phyloP scores from a whole-genome alignment of 148 eudicot genomes.

The Dysphania ambrosioides region DNA sequence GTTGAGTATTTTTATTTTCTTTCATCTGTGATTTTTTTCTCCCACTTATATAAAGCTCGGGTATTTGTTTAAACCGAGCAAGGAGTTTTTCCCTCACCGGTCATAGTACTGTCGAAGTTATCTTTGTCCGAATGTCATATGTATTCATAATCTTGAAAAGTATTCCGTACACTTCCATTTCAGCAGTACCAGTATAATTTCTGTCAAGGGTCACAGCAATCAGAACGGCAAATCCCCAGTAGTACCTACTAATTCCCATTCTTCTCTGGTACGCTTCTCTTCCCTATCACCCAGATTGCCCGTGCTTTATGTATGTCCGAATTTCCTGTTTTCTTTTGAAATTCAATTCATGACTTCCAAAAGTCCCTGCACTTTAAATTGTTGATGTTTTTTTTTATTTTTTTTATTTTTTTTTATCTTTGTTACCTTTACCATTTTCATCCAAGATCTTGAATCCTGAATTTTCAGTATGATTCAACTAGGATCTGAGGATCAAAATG shows the following conservation, averaged over 20 bases:
- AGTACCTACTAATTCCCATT: neutral
- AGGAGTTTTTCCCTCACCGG: too few relatives aligned
- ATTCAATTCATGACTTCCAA: neutral
- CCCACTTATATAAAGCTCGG: too few relatives aligned
- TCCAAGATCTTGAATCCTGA: neutral
- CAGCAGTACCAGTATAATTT: neutral
- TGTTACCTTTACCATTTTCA: neutral
- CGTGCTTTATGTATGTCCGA: neutral
- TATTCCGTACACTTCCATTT: too few relatives aligned
- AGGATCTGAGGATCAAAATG: neutral
- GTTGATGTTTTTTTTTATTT: neutral
- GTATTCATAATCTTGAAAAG: too few relatives aligned
- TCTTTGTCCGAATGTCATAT: too few relatives aligned
- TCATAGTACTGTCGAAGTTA: too few relatives aligned
- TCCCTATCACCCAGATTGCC: neutral
- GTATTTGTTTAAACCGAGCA: too few relatives aligned
- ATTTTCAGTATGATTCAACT: neutral
- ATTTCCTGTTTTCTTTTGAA: neutral
- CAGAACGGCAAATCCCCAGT: neutral
- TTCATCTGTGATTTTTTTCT: too few relatives aligned
- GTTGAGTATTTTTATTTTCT: too few relatives aligned
- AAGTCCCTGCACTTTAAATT: too few relatives aligned
- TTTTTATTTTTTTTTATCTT: neutral
- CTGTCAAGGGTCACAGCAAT: neutral
- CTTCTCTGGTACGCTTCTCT: neutral